phyloP scores from a whole-genome alignment of 192 early-diverging fungal genomes.

The Coemansia sp. region DNA sequence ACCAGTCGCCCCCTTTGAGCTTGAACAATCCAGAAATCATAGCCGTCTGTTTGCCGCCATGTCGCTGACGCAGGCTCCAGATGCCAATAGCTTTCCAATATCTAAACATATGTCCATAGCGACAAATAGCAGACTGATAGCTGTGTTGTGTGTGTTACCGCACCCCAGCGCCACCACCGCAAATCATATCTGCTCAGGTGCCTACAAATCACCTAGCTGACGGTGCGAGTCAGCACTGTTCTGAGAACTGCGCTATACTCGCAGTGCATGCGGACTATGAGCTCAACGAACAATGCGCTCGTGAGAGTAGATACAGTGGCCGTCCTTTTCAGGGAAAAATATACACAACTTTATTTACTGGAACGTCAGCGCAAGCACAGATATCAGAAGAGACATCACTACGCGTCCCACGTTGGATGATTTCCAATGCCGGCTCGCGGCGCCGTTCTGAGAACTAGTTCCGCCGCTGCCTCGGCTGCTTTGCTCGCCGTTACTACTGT shows the following conservation, averaged over 20 bases:
- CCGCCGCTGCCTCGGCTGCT: background rate
- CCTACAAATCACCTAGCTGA: background rate
- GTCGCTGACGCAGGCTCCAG: background rate
- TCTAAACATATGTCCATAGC: background rate
- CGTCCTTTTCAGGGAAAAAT: background rate
- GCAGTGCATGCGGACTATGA: background rate
- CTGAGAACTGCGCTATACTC: slow-evolving; percentile 3
- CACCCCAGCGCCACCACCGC: background rate
- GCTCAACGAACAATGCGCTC: background rate
- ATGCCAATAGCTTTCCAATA: background rate
- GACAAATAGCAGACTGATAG: background rate
- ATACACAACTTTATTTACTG: background rate
- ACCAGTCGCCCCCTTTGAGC: background rate
- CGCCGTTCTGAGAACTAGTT: background rate
- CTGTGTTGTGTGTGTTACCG: background rate
- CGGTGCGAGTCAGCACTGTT: background rate
- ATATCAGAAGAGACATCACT: background rate
- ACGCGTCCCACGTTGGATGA: background rate
- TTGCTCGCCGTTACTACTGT: background rate
- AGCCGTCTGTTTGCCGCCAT: background rate
- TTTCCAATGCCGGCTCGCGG: background rate
- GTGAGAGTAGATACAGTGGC: background rate
- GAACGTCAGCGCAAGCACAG: background rate
- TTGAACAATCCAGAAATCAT: background rate
- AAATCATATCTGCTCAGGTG: background rate